Percentiles rank a stretch among this genome's conserved stretches.
These are phyloP conservation scores for Botrytis elliptica DNA, from an alignment of 2,329 filamentous ascomycete genomes.

Conservation along the genomic window DNA sequence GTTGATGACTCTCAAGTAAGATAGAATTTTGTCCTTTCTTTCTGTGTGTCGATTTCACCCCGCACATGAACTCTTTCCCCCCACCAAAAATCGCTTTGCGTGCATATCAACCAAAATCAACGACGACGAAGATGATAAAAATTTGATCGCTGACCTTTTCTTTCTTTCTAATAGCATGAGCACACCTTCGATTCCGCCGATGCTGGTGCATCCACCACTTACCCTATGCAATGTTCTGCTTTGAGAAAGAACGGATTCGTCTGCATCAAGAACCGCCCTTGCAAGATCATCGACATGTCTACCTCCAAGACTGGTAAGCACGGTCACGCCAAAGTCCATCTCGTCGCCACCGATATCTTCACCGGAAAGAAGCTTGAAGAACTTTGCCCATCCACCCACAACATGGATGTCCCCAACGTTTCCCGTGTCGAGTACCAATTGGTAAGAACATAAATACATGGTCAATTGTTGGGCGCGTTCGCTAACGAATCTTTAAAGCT, in stretches of 20 bases:
- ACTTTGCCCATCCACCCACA: conserved; percentile 94
- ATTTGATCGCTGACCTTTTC: conserved; percentile 21
- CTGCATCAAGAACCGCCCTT: conserved; percentile 96
- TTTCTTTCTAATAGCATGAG: conserved; percentile 36
- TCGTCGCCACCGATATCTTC: conserved; percentile 98
- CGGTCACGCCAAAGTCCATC: conserved; percentile 99
- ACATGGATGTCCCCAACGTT: conserved; percentile 98
- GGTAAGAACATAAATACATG: conserved; percentile 63
- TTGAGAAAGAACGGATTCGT: conserved; percentile 99
- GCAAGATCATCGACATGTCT: conserved; percentile 99
- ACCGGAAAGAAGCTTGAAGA: conserved; percentile 99
- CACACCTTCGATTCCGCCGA: conserved; percentile 88
- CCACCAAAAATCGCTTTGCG: conserved; percentile 32
- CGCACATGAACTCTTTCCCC: conserved; percentile 27
- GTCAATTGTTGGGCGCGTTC: not conserved
- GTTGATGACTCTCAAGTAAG: conserved; percentile 58
- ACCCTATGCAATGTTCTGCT: conserved; percentile 98
- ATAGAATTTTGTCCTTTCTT: conserved; percentile 24
- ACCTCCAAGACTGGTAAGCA: conserved; percentile 99
- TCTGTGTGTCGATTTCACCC: conserved; percentile 21
- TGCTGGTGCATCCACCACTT: conserved; percentile 93
- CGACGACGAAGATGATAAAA: not conserved
- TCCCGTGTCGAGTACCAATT: conserved; percentile 87
- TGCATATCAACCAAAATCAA: conserved; percentile 28
- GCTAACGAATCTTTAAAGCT: conserved; percentile 54